These are phyloP conservation scores for Didymella segeticola DNA, from an alignment of 2,329 filamentous ascomycete genomes.

Conservation along the genomic window DNA sequence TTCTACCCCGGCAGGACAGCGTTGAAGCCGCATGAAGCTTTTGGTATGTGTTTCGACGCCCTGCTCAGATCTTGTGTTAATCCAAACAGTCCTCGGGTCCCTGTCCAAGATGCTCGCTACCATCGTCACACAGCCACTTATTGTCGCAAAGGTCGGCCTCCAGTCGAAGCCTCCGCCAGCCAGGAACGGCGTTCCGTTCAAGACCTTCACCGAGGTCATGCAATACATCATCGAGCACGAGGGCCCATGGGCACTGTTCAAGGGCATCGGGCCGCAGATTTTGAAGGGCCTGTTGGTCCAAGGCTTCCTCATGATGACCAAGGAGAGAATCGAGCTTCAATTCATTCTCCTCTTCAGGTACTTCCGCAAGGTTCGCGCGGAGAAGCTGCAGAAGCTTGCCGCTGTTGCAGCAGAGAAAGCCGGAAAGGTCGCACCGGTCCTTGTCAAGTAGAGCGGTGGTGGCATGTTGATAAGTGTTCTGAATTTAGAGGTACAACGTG, in stretches of 20 bases:
- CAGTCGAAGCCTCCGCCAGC: conserved; percentile 89
- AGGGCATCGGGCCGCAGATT: conserved; percentile 94
- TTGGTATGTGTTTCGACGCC: conserved; percentile 71
- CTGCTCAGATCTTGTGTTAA: too few relatives aligned
- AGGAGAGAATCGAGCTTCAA: conserved; percentile 89
- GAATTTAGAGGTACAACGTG: conserved; percentile 2
- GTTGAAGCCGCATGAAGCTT: conserved; percentile 85
- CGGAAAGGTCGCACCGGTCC: conserved; percentile 39
- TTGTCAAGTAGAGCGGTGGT: conserved; percentile 35
- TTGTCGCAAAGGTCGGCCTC: conserved; percentile 95
- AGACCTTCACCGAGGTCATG: conserved; percentile 94
- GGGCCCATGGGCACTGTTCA: conserved; percentile 84
- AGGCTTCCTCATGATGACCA: conserved; percentile 98
- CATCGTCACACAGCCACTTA: conserved; percentile 89
- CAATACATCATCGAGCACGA: conserved; percentile 90
- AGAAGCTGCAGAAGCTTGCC: conserved; percentile 73
- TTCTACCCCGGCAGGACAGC: conserved; percentile 79
- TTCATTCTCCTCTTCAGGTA: conserved; percentile 89
- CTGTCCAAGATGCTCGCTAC: conserved; percentile 93
- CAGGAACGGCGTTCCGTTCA: conserved; percentile 88
- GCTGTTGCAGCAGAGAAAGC: conserved; percentile 67
- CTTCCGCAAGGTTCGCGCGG: conserved; percentile 71
- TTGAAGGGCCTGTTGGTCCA: conserved; percentile 92
- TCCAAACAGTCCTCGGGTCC: conserved; percentile 89
- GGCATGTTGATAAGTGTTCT: background rate